A percentile compares a stretch with the other conserved stretches of the same genome.
phyloP scores from a whole-genome alignment of 108 stramenopile species.

The Skeletonema marinoi region DNA sequence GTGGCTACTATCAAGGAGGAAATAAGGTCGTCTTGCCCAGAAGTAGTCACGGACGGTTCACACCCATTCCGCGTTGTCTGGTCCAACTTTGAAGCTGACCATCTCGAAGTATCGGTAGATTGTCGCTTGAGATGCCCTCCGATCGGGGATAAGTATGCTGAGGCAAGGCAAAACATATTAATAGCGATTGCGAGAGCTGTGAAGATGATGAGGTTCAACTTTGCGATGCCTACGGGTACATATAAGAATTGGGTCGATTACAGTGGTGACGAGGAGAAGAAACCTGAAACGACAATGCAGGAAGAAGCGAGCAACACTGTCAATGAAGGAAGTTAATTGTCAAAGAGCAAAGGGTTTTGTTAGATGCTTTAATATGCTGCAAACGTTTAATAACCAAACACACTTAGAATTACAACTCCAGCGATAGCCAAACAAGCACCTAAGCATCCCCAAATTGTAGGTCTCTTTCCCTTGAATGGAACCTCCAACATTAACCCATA shows the following conservation, averaged over 20 bases:
- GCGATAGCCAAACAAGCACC: constrained; percentile 65
- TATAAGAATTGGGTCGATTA: background rate
- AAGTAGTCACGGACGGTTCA: constrained; percentile 62
- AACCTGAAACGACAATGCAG: background rate
- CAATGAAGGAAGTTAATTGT: background rate
- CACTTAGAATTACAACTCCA: constrained; percentile 66
- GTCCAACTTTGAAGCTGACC: constrained; percentile 46
- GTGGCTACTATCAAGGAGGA: constrained; percentile 56
- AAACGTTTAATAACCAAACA: constrained; percentile 32
- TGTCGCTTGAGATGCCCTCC: constrained; percentile 50
- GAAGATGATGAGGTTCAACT: constrained; percentile 44
- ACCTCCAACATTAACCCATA: constrained; percentile 70
- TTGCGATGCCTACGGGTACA: constrained; percentile 18
- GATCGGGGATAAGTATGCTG: constrained; percentile 50
- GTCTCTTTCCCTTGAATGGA: constrained; percentile 50
- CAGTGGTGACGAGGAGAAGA: background rate
- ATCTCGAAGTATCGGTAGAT: constrained; percentile 59
- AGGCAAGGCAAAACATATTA: constrained; percentile 53
- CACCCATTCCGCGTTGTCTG: constrained; percentile 61
- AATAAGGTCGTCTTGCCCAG: constrained; percentile 59
- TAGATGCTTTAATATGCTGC: background rate
- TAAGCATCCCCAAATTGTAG: constrained; percentile 39
- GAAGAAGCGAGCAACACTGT: background rate
- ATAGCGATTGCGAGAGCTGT: constrained; percentile 60
- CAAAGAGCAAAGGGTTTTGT: background rate